Evolutionary conservation across 2,329 filamentous ascomycete genomes (phyloP).

Genomic region (Aspergillus bombycis): DNA sequence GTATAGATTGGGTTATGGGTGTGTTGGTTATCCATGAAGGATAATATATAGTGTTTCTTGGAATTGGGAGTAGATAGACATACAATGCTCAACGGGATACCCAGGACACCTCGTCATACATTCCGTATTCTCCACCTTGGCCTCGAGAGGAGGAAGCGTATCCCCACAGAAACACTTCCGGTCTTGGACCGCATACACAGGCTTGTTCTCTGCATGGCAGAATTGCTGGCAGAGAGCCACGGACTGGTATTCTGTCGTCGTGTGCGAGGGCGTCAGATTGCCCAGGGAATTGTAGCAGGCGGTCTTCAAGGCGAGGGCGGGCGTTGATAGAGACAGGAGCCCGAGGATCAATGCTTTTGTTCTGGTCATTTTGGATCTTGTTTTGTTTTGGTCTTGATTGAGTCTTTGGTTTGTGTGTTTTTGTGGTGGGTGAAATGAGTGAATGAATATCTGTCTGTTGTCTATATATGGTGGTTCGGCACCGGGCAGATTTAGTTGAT

Average conservation of each 20-base stretch:
- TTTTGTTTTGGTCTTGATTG: background rate
- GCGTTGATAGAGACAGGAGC: slow-evolving; percentile 3
- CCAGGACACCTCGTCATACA: slow-evolving; percentile 27
- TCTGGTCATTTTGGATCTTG: background rate
- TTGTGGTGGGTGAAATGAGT: background rate
- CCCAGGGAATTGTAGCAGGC: slow-evolving; percentile 17
- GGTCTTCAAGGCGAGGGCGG: slow-evolving; percentile 4
- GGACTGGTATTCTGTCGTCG: slow-evolving; percentile 10
- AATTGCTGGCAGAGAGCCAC: slow-evolving; percentile 18
- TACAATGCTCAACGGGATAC: slow-evolving; percentile 26
- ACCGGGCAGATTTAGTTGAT: background rate
- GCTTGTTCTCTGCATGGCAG: slow-evolving; percentile 19
- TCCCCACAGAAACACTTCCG: slow-evolving; percentile 28
- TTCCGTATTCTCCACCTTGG: slow-evolving; percentile 22
- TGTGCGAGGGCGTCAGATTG: background rate
- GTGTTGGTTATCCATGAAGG: background rate
- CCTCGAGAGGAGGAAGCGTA: slow-evolving; percentile 17
- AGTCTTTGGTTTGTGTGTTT: background rate
- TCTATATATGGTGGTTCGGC: background rate
- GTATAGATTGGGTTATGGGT: no score
- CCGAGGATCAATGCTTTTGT: slow-evolving; percentile 13
- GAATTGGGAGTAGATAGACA: slow-evolving; percentile 2
- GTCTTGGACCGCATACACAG: slow-evolving; percentile 24
- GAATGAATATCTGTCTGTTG: background rate
- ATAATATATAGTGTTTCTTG: no score